Base-by-base conservation (phyloP, 441 rosid species). In the Breynia disticha region DNA sequence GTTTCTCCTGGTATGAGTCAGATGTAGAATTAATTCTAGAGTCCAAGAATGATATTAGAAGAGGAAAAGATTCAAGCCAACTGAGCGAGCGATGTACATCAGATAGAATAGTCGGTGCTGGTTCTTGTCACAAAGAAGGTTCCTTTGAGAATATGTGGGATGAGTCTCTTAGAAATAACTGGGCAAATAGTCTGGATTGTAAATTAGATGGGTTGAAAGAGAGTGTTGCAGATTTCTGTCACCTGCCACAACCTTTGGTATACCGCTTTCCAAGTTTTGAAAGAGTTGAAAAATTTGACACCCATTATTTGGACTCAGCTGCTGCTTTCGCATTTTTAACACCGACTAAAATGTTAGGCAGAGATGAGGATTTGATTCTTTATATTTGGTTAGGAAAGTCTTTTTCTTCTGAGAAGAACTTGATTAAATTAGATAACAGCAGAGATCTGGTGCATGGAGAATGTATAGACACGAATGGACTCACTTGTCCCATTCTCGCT, bases 381-480 rank as follows among this genome's bases (percentile, higher is more conserved):
- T 79, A 79, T 70, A 67, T 91, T 67, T 91, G 98, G 98, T 64
- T 86, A 62, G 98, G 97, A 73, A 80, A 70, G 75, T 82, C 80
- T 55, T 79, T 79, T 63, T 22, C 60, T 67, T 48, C 32, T 20
- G 79, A 72, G 16, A 71, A 73, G 69, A 65, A 67, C 68, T 56
- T 52, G 69, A 62, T 67, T 63, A 65, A 67, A 64, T 65, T 77
- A 70, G 78, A 72, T 76, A 67, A 70, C 53, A 61, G 72, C 62
- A 64, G 61, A 58, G 66, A 18, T 14, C 32, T 60, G 44, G 80
- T 56, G 50, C 69, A 61, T 65, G 17, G 55, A 61, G 78, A 72
- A 65, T 60, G 67, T 59, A 63, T 61, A 71, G 84, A 83, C 74
- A 77, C 83, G 86, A 73, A 74, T 48, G 73, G 76, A 66, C 77